phyloP scores from a whole-genome alignment of 305 asterid genomes.

The Striga hermonthica region DNA sequence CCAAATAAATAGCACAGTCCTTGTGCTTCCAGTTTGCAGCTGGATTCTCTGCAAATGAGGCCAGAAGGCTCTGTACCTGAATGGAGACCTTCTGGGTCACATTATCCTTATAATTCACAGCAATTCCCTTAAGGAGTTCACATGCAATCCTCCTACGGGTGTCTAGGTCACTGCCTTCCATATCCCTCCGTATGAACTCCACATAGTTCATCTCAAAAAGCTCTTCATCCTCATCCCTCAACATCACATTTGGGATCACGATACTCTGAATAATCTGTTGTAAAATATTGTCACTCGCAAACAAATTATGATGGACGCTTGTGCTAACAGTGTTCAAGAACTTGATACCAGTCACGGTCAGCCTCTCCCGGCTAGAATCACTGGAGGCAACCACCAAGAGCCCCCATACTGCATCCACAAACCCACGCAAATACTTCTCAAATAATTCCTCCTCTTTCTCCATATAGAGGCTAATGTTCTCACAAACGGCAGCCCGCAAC shows the following conservation, averaged over 20 bases:
- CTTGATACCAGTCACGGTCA: constrained; percentile 85
- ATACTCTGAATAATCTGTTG: constrained; percentile 78
- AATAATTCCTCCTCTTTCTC: constrained; percentile 82
- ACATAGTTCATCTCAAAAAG: constrained; percentile 86
- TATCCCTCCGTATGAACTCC: constrained; percentile 91
- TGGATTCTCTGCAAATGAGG: constrained; percentile 67
- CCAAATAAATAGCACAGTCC: constrained; percentile 90
- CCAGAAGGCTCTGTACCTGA: constrained; percentile 67
- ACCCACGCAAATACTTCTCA: constrained; percentile 61
- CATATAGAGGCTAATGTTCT: constrained; percentile 74
- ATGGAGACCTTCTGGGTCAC: constrained; percentile 68
- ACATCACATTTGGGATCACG: constrained; percentile 94
- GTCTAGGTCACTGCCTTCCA: constrained; percentile 97
- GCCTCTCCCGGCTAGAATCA: constrained; percentile 63
- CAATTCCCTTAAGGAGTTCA: constrained; percentile 95
- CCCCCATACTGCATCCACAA: constrained; percentile 88
- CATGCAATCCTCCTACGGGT: constrained; percentile 97
- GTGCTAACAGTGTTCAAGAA: constrained; percentile 81
- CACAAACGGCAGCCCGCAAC: constrained; percentile 81
- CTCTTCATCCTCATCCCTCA: constrained; percentile 95
- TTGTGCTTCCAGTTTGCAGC: constrained; percentile 85
- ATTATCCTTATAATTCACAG: constrained; percentile 64
- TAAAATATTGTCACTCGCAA: constrained; percentile 68
- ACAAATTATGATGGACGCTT: constrained; percentile 72
- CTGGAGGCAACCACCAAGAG: constrained; percentile 70